Evolutionary conservation across 2,329 filamentous ascomycete species (phyloP).

Genomic region (Aspergillus sp.): DNA sequence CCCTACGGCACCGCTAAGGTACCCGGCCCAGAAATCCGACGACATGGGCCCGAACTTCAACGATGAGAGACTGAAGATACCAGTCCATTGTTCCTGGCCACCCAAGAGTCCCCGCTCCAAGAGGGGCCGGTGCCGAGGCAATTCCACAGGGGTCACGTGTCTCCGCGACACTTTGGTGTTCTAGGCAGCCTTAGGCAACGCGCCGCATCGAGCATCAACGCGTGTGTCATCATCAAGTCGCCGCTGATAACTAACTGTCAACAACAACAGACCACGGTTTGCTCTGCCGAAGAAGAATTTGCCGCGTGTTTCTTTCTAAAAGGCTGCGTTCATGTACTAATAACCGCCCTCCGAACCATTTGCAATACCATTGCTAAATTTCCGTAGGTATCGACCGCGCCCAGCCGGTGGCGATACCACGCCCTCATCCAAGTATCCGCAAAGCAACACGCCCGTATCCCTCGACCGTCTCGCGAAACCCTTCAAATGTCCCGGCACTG

Average conservation of each 20-base stretch:
- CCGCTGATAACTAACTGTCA: not conserved
- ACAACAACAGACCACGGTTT: not conserved
- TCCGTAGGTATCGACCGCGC: slow-evolving; percentile 41
- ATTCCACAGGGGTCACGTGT: slow-evolving; percentile 25
- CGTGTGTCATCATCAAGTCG: slow-evolving; percentile 9
- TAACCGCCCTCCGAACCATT: not conserved
- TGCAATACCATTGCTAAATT: slow-evolving; percentile 5
- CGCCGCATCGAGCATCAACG: slow-evolving; percentile 20
- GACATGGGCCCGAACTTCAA: slow-evolving; percentile 57
- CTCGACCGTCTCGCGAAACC: slow-evolving; percentile 73
- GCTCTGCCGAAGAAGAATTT: not conserved
- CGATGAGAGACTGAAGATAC: not conserved
- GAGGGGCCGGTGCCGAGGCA: not conserved
- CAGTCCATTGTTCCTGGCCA: not conserved
- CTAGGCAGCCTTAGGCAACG: slow-evolving; percentile 15
- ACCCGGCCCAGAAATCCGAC: slow-evolving; percentile 91
- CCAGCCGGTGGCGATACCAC: slow-evolving; percentile 46
- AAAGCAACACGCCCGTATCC: slow-evolving; percentile 53
- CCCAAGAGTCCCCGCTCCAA: not conserved
- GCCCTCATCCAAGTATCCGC: slow-evolving; percentile 38
- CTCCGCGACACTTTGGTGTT: slow-evolving; percentile 36
- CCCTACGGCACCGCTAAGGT: slow-evolving; percentile 78
- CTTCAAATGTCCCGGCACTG: slow-evolving; percentile 88
- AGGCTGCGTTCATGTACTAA: slow-evolving; percentile 12
- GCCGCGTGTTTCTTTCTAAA: not conserved